A percentile compares a stretch with the other conserved stretches of the same genome.
These are phyloP conservation scores for Lycium ferocissimum DNA, from an alignment of 257 asterid genomes.

Conservation along the genomic window DNA sequence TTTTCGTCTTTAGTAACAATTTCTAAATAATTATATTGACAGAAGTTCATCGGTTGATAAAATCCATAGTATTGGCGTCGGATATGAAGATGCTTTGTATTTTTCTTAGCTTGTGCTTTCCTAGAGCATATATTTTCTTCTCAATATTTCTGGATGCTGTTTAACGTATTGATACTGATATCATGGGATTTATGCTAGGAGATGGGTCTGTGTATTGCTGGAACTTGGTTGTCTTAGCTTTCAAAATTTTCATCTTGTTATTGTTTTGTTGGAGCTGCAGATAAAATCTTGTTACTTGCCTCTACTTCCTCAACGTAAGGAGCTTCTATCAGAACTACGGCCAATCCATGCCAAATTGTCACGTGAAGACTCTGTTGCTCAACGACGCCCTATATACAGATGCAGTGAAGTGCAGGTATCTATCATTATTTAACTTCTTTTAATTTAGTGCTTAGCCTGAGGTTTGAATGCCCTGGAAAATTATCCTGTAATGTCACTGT, in stretches of 20 bases:
- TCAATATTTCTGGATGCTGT: background rate
- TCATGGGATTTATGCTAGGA: background rate
- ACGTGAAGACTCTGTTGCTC: constrained; percentile 53
- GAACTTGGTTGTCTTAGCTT: background rate
- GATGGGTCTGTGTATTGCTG: background rate
- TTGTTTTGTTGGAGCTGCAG: constrained; percentile 45
- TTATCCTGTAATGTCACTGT: background rate
- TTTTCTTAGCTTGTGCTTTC: constrained; percentile 16
- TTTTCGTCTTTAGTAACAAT: background rate
- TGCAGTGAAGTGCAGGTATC: constrained; percentile 85
- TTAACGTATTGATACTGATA: background rate
- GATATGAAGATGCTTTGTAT: background rate
- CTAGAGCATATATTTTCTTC: background rate
- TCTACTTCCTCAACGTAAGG: constrained; percentile 67
- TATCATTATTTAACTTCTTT: background rate
- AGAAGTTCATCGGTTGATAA: constrained; percentile 7
- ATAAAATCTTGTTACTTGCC: constrained; percentile 73
- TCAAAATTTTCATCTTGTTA: constrained; percentile 27
- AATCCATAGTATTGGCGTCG: background rate
- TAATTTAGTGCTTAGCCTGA: background rate
- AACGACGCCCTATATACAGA: constrained; percentile 72
- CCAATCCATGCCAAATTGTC: constrained; percentile 69
- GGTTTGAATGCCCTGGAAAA: background rate
- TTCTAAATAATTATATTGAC: constrained; percentile 5
- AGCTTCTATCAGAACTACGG: constrained; percentile 70